Base-by-base conservation (phyloP, 805 yeast genomes). In the Spathaspora sp. region DNA sequence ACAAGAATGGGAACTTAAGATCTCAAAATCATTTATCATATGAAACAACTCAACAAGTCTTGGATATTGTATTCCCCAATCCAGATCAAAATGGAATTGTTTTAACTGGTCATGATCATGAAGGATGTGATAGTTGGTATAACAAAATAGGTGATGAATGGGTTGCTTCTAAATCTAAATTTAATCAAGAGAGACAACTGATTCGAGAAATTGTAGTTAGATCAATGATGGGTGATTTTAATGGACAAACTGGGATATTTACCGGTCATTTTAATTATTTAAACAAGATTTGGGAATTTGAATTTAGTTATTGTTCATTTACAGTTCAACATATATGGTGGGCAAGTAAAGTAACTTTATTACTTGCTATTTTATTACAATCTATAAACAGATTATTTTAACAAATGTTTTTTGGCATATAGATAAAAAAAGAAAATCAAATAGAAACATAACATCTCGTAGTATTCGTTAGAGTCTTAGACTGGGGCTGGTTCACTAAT, bases 211-310 rank as follows among this genome's bases (percentile, higher is more conserved):
- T 88, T 51, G 93, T 96, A 0, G 97, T 94, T 19, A 75, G 92
- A 52, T 83, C 97, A 16, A 87, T 93, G 83, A 94, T 94, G 98
- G 99, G 99, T 16, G 97, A 94, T 62, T 94, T 76, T 60, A 87
- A 85, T 52, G 99, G 99, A 2, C 88, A 87, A 60, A 80, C 91
- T 1, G 99, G 98, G 0, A 69, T 94, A 11, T 69, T 94, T 57
- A 85, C 91, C 1, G 97, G 96, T 1, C 81, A 76, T 49, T 86
- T 80, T 64, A 74, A 82, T 60, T 56, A 68, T 12, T 55, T 52
- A 0, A 55, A 66, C 0, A 59, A 67, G 1, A 59, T 62, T 17
- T 87, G 96, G 93, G 78, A 77, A 16, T 92, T 88, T 72, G 70
- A 77, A 26, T 93, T 82, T 69, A 67, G 79, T 5, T 72, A 86